A percentile compares a stretch with the other conserved stretches of the same genome.
phyloP scores from a whole-genome alignment of 2,329 filamentous ascomycete species.

The Teratosphaeriaceae sp. region DNA sequence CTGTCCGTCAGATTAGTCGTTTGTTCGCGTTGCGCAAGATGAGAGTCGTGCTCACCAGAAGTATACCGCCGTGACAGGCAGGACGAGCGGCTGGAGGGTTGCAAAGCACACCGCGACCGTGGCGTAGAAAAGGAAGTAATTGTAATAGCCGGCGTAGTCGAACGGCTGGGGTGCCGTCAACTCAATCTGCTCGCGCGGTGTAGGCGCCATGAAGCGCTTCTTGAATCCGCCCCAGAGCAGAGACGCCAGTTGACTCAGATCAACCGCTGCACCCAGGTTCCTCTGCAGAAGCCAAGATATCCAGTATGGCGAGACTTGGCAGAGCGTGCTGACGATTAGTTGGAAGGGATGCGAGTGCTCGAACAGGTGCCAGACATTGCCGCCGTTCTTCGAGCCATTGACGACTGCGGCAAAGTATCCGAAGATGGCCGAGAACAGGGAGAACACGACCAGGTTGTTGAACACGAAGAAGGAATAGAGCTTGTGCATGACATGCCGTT shows the following conservation, averaged over 20 bases:
- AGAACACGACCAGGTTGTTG: constrained; percentile 95
- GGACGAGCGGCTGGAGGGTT: constrained; percentile 76
- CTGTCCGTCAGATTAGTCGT: background rate
- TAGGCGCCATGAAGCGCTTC: constrained; percentile 78
- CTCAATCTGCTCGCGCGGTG: constrained; percentile 85
- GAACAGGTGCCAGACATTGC: constrained; percentile 61
- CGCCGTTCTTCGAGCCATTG: constrained; percentile 47
- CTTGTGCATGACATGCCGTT: constrained; percentile 83
- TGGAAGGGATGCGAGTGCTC: constrained; percentile 55
- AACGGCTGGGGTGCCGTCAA: constrained; percentile 87
- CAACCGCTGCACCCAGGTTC: constrained; percentile 86
- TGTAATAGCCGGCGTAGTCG: constrained; percentile 95
- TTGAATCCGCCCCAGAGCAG: constrained; percentile 78
- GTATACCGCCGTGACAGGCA: constrained; percentile 82
- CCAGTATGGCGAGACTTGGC: constrained; percentile 84
- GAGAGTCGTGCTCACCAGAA: constrained; percentile 46
- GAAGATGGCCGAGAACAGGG: constrained; percentile 80
- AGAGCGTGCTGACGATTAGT: constrained; percentile 66
- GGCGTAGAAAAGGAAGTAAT: constrained; percentile 92
- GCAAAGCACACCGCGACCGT: constrained; percentile 84
- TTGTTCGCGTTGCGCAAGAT: background rate
- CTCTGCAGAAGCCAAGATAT: constrained; percentile 88
- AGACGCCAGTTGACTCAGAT: constrained; percentile 82
- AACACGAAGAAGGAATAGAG: constrained; percentile 95
- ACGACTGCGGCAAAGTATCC: constrained; percentile 62